Evolutionary conservation across 2,329 filamentous ascomycete species (phyloP).

Genomic region (Nigrospora sphaerica): DNA sequence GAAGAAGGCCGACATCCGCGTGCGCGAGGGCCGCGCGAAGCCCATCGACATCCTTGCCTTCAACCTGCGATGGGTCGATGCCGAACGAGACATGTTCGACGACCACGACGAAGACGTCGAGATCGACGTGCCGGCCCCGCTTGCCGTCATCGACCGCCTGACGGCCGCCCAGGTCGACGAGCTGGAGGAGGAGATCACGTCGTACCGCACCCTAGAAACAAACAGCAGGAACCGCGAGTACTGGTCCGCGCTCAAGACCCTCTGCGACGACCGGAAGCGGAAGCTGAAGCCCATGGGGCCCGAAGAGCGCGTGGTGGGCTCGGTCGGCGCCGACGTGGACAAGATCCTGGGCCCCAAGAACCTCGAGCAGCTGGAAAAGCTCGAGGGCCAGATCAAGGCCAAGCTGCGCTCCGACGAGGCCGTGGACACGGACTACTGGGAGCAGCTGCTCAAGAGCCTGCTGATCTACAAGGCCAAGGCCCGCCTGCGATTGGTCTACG

Average conservation of each 20-base stretch:
- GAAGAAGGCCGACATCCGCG: slow-evolving; percentile 93
- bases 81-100: slow-evolving; percentile 77
- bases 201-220: slow-evolving; percentile 76
- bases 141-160: slow-evolving; percentile 71
- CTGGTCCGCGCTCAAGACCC: slow-evolving; percentile 83
- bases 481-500: slow-evolving; percentile 70
- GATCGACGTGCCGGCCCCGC: slow-evolving; percentile 72
- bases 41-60: slow-evolving; percentile 93
- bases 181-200: slow-evolving; percentile 72
- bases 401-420: slow-evolving; percentile 86
- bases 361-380: slow-evolving; percentile 74
- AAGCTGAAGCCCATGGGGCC: slow-evolving; percentile 52
- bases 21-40: slow-evolving; percentile 83
- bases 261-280: slow-evolving; percentile 70
- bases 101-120: slow-evolving; percentile 69
- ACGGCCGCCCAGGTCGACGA: slow-evolving; percentile 61
- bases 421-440: slow-evolving; percentile 97
- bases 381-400: slow-evolving; percentile 79
- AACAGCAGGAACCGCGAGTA: slow-evolving; percentile 75
- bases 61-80: slow-evolving; percentile 80
- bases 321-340: slow-evolving; percentile 83
- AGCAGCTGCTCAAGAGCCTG: slow-evolving; percentile 78
- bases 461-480: slow-evolving; percentile 89
- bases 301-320: slow-evolving; percentile 70
- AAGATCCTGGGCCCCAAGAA: slow-evolving; percentile 79